A percentile compares a stretch with the other conserved stretches of the same genome.
Evolutionary conservation across 225 moss, liverwort and hornwort species (phyloP).

Genomic region (Marchantia paleacea): DNA sequence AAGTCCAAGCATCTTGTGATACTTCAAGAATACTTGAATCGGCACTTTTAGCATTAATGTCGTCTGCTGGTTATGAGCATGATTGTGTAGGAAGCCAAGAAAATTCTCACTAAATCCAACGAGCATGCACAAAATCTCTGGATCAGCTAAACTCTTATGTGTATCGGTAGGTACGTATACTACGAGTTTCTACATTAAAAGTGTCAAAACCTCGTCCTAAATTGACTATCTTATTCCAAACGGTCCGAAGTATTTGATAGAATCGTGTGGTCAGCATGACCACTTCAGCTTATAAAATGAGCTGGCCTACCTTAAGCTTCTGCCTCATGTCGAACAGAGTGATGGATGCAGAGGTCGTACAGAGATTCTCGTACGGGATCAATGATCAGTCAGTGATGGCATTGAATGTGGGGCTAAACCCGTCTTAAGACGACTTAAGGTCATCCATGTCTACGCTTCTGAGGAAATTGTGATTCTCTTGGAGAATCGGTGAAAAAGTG

Average conservation of each 20-base stretch:
- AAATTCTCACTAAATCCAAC: too few species aligned
- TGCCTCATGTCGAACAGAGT: neutral
- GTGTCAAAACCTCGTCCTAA: neutral
- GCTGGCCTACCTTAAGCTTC: neutral
- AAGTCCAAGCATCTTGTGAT: too few species aligned
- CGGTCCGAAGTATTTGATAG: neutral
- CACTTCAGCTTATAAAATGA: neutral
- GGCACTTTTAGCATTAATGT: too few species aligned
- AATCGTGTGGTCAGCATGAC: neutral
- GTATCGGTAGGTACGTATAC: too few species aligned
- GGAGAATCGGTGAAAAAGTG: slow-evolving; percentile 69
- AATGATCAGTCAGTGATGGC: neutral
- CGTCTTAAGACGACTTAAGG: slow-evolving; percentile 29
- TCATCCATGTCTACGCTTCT: slow-evolving; percentile 50
- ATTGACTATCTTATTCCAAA: neutral
- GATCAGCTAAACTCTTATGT: too few species aligned
- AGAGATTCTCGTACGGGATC: neutral
- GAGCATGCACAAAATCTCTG: too few species aligned
- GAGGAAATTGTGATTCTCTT: slow-evolving; percentile 89
- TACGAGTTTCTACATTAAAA: neutral
- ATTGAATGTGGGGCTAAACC: neutral
- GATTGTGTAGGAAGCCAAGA: too few species aligned
- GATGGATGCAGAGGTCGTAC: neutral
- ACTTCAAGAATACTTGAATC: too few species aligned
- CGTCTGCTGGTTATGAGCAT: too few species aligned